phyloP scores from a whole-genome alignment of 352 stramenopile genomes.

The Pythium biforme region DNA sequence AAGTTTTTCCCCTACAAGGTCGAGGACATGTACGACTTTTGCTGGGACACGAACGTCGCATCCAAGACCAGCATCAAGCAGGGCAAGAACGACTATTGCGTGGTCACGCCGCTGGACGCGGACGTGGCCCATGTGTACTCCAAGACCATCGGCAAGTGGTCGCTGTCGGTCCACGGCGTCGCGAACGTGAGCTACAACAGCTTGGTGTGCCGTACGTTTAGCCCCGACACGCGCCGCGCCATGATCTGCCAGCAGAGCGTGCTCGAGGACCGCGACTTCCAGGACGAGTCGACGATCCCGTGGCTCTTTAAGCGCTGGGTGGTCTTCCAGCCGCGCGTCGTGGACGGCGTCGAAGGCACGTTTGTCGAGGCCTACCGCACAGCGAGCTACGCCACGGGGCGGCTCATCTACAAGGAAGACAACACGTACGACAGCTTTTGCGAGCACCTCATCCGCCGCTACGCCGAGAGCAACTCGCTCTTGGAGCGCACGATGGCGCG shows the following conservation, averaged over 20 bases:
- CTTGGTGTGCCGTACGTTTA: slow-evolving; percentile 61
- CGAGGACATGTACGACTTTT: slow-evolving; percentile 81
- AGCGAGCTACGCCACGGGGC: slow-evolving; percentile 78
- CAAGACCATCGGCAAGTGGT: slow-evolving; percentile 86
- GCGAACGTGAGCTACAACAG: slow-evolving; percentile 88
- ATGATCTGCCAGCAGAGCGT: slow-evolving; percentile 88
- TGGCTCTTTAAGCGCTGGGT: slow-evolving; percentile 90
- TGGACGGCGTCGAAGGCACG: slow-evolving; percentile 74
- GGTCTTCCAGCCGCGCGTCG: slow-evolving; percentile 69
- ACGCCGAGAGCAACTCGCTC: slow-evolving; percentile 81
- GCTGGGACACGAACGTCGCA: slow-evolving; percentile 82
- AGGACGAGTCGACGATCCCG: slow-evolving; percentile 74
- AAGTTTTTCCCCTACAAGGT: slow-evolving; percentile 86
- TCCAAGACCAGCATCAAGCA: slow-evolving; percentile 79
- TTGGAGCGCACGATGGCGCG: slow-evolving; percentile 83
- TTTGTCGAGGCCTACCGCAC: slow-evolving; percentile 83
- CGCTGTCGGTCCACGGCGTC: slow-evolving; percentile 76
- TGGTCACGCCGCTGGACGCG: slow-evolving; percentile 66
- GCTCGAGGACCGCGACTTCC: slow-evolving; percentile 78
- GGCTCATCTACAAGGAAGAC: slow-evolving; percentile 87
- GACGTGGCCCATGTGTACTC: slow-evolving; percentile 84
- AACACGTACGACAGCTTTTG: slow-evolving; percentile 90
- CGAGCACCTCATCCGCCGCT: slow-evolving; percentile 84
- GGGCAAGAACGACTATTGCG: slow-evolving; percentile 78
- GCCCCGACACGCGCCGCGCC: slow-evolving; percentile 50